Evolutionary conservation across 805 yeast genomes (phyloP).

Genomic region (Saccharomycopsis selenospora): DNA sequence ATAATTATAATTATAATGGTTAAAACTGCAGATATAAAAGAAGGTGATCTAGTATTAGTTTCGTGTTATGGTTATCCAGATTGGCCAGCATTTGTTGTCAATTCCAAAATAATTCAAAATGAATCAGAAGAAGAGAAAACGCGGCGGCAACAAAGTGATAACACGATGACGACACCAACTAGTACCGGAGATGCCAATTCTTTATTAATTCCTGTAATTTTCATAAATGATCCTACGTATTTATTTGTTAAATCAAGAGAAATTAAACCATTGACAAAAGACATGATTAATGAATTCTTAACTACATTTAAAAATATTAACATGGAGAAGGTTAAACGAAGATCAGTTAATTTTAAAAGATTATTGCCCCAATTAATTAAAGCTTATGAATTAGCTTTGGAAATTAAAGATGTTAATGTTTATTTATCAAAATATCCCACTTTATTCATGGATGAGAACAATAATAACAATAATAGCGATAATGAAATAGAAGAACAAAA

Average conservation of each 20-base stretch:
- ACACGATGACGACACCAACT: too few species aligned
- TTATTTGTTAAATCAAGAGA: slow-evolving; percentile 12
- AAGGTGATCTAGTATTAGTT: slow-evolving; percentile 15
- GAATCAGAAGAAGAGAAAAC: slow-evolving; percentile 3
- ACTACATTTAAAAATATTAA: slow-evolving; percentile 2
- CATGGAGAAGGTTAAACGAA: neutral
- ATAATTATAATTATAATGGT: too few species aligned
- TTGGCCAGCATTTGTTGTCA: slow-evolving; percentile 19
- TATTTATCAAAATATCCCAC: neutral
- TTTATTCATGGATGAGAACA: neutral
- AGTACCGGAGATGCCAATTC: neutral
- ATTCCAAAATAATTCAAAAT: slow-evolving; percentile 7
- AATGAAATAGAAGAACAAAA: neutral
- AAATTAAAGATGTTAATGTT: neutral
- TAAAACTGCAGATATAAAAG: slow-evolving; percentile 11
- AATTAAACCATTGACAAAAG: slow-evolving; percentile 12
- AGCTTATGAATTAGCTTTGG: slow-evolving; percentile 16
- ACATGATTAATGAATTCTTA: slow-evolving; percentile 10
- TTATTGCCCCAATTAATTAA: slow-evolving; percentile 5
- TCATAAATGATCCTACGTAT: slow-evolving; percentile 16
- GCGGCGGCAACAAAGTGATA: neutral
- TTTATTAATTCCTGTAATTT: slow-evolving; percentile 12
- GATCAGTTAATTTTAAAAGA: slow-evolving; percentile 3
- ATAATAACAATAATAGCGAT: neutral
- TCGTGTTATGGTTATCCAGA: slow-evolving; percentile 14